Evolutionary conservation across 257 asterid species (phyloP).

Genomic region (Forsythia viridissima): DNA sequence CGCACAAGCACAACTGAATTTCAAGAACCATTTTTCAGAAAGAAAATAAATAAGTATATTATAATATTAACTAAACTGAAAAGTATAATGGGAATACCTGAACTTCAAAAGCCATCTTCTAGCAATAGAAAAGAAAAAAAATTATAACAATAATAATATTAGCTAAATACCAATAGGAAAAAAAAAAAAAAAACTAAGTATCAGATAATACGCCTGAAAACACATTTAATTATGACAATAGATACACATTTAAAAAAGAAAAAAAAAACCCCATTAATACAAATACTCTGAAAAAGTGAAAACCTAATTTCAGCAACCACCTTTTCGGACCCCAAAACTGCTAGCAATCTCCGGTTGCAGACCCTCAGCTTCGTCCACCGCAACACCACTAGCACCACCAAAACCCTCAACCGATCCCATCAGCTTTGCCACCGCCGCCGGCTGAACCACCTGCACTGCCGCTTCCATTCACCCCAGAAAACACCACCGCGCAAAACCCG

Average conservation of each 20-base stretch:
- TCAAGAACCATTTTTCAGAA: neutral
- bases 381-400: slow-evolving; percentile 31
- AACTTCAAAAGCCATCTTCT: neutral
- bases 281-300: slow-evolving; percentile 25
- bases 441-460: slow-evolving; percentile 36
- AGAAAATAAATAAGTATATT: neutral
- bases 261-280: slow-evolving; percentile 5
- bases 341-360: slow-evolving; percentile 37
- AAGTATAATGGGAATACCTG: neutral
- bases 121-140: neutral
- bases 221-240: neutral
- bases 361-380: slow-evolving; percentile 48
- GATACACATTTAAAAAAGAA: neutral
- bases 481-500: slow-evolving; percentile 39
- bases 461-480: slow-evolving; percentile 39
- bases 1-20: slow-evolving; percentile 18
- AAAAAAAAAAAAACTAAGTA: neutral
- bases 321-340: slow-evolving; percentile 37
- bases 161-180: neutral
- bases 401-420: slow-evolving; percentile 74
- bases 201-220: neutral
- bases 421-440: slow-evolving; percentile 35
- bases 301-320: slow-evolving; percentile 29
- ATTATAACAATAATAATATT: neutral
- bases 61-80: neutral